phyloP scores from a whole-genome alignment of 331 rosid genomes.

The Quercus tomentella region DNA sequence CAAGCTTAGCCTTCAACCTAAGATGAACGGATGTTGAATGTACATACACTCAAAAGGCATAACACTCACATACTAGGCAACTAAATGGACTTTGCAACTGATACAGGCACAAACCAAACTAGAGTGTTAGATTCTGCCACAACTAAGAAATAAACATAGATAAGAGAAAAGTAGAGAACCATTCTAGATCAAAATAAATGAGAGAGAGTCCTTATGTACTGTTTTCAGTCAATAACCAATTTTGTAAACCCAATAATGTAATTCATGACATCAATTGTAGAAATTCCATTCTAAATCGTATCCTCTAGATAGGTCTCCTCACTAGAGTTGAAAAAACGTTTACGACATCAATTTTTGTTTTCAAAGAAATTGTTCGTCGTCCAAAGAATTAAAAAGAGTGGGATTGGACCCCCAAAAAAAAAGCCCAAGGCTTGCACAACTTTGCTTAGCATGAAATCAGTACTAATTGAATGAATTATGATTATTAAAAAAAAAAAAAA shows the following conservation, averaged over 20 bases:
- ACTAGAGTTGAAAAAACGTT: slow-evolving; percentile 50
- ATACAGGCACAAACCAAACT: slow-evolving; percentile 94
- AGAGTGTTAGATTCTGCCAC: slow-evolving; percentile 60
- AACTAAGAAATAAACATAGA: slow-evolving; percentile 33
- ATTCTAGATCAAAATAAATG: no score
- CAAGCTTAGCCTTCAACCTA: no score
- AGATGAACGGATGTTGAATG: no score
- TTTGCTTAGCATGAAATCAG: no score
- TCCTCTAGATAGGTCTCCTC: slow-evolving; percentile 97
- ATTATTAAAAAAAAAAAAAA: no score
- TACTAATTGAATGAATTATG: no score
- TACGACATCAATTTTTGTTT: no score
- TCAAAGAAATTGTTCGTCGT: not conserved
- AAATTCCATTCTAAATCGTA: slow-evolving; percentile 96
- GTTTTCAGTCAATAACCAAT: no score
- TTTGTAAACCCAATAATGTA: slow-evolving; percentile 47
- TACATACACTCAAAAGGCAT: no score
- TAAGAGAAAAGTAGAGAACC: no score
- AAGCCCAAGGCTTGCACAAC: no score
- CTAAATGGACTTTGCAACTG: slow-evolving; percentile 71
- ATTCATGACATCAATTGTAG: slow-evolving; percentile 98
- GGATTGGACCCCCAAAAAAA: not conserved
- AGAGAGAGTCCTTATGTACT: no score
- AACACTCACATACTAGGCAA: slow-evolving; percentile 72
- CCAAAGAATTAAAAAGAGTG: not conserved